Conservation (phyloP, 108 stramenopile species). For the Nitzschia palea region DNA sequence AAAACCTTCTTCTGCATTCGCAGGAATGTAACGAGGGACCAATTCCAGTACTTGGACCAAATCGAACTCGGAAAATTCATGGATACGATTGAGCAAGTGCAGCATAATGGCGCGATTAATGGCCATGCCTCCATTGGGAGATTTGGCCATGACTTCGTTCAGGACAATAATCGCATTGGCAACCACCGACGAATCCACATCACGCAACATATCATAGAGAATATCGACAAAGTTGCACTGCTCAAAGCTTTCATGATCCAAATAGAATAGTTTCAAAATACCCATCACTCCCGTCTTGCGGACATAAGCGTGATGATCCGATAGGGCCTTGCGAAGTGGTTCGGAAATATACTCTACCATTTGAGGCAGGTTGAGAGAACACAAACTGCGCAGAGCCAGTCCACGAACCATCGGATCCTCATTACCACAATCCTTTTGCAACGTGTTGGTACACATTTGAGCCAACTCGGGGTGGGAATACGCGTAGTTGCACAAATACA, state of each 20-base stretch:
- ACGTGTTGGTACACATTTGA: slow-evolving; percentile 99
- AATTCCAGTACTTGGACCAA: slow-evolving; percentile 91
- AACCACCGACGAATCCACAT: slow-evolving; percentile 95
- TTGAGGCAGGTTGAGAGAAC: slow-evolving; percentile 88
- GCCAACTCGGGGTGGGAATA: slow-evolving; percentile 95
- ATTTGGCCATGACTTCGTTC: slow-evolving; percentile 91
- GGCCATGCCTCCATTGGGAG: slow-evolving; percentile 94
- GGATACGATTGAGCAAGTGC: slow-evolving; percentile 94
- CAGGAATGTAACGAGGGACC: slow-evolving; percentile 92
- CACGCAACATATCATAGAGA: slow-evolving; percentile 96
- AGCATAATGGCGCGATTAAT: slow-evolving; percentile 93
- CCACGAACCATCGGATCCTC: slow-evolving; percentile 99
- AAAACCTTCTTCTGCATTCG: slow-evolving; percentile 91
- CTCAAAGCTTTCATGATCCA: slow-evolving; percentile 84
- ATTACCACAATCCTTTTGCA: slow-evolving; percentile 96
- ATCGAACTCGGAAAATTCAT: slow-evolving; percentile 98
- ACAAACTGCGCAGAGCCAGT: slow-evolving; percentile 93
- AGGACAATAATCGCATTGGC: slow-evolving; percentile 93
- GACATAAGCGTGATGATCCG: slow-evolving; percentile 96
- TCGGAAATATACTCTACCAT: slow-evolving; percentile 97
- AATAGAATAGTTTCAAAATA: slow-evolving; percentile 93
- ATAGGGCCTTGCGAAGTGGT: slow-evolving; percentile 78
- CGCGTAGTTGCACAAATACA: slow-evolving; percentile 97
- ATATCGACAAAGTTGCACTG: slow-evolving; percentile 86
- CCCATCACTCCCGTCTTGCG: slow-evolving; percentile 99